These are phyloP conservation scores for Alternaria gaisen DNA, from an alignment of 2,329 filamentous ascomycete species.

Conservation along the genomic window DNA sequence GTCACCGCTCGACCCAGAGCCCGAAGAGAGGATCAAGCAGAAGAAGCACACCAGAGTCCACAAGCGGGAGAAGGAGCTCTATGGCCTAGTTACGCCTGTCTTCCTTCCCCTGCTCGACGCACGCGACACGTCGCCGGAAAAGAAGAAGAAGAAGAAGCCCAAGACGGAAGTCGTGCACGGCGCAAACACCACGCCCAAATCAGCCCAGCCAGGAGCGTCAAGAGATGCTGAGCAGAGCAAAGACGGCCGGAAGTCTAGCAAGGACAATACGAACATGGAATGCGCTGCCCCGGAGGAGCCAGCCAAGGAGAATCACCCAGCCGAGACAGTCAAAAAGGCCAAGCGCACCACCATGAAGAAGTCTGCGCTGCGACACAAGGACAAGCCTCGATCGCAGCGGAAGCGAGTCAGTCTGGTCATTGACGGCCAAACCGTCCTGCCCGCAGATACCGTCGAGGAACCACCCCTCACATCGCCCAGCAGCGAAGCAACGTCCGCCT, in stretches of 20 bases:
- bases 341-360: conserved; percentile 44
- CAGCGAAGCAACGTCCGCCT: conserved; percentile 43
- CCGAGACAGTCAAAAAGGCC: conserved; percentile 34
- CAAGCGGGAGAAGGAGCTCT: conserved; percentile 51
- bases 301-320: conserved; percentile 20
- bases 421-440: conserved; percentile 50
- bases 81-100: conserved; percentile 47
- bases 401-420: conserved; percentile 51
- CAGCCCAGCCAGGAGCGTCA: conserved; percentile 22
- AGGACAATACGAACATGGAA: conserved; percentile 29
- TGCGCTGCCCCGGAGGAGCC: conserved; percentile 15
- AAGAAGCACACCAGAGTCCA: conserved; percentile 49
- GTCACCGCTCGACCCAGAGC: conserved; percentile 21
- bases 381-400: conserved; percentile 33
- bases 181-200: conserved; percentile 15
- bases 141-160: conserved; percentile 37
- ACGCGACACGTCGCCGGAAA: conserved; percentile 32
- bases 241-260: conserved; percentile 29
- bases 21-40: conserved; percentile 40
- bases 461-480: conserved; percentile 38
- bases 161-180: conserved; percentile 18
- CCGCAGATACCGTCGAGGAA: conserved; percentile 45
- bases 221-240: conserved; percentile 35
- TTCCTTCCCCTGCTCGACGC: conserved; percentile 51
- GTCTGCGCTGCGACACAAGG: conserved; percentile 42